phyloP scores from a whole-genome alignment of 2,329 filamentous ascomycete species.

The Neocatenulostroma microsporum region DNA sequence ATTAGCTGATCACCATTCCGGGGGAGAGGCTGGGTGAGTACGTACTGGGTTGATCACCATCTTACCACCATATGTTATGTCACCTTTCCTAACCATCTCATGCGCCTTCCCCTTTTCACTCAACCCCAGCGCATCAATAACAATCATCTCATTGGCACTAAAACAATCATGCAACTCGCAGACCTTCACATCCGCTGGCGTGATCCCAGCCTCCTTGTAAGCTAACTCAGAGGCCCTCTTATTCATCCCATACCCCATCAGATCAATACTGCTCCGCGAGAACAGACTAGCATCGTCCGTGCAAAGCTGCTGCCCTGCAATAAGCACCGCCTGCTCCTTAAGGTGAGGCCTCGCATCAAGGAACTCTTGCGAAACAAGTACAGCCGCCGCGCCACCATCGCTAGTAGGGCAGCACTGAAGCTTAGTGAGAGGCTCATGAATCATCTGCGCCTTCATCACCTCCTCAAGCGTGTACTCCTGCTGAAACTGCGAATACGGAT shows the following conservation, averaged over 20 bases:
- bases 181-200: slow-evolving; percentile 65
- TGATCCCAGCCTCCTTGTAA: slow-evolving; percentile 62
- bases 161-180: slow-evolving; percentile 97
- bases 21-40: too few species aligned
- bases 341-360: slow-evolving; percentile 77
- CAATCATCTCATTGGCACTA: slow-evolving; percentile 87
- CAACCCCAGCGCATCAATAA: slow-evolving; percentile 78
- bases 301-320: slow-evolving; percentile 81
- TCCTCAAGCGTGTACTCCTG: slow-evolving; percentile 84
- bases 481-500: slow-evolving; percentile 97
- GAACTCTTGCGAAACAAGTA: slow-evolving; percentile 84
- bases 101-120: slow-evolving; percentile 73
- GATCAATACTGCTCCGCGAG: slow-evolving; percentile 71
- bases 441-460: slow-evolving; percentile 65
- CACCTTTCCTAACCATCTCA: slow-evolving; percentile 76
- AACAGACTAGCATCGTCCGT: slow-evolving; percentile 77
- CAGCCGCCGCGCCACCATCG: slow-evolving; percentile 80
- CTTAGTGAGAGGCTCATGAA: slow-evolving; percentile 84
- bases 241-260: slow-evolving; percentile 84
- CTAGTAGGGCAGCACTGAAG: slow-evolving; percentile 98
- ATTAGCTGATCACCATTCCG: background rate
- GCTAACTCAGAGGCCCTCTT: slow-evolving; percentile 61
- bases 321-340: slow-evolving; percentile 71
- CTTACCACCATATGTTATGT: slow-evolving; percentile 82
- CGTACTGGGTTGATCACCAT: slow-evolving; percentile 84